phyloP scores from a whole-genome alignment of 345 rosid species.

The Camelina neglecta region DNA sequence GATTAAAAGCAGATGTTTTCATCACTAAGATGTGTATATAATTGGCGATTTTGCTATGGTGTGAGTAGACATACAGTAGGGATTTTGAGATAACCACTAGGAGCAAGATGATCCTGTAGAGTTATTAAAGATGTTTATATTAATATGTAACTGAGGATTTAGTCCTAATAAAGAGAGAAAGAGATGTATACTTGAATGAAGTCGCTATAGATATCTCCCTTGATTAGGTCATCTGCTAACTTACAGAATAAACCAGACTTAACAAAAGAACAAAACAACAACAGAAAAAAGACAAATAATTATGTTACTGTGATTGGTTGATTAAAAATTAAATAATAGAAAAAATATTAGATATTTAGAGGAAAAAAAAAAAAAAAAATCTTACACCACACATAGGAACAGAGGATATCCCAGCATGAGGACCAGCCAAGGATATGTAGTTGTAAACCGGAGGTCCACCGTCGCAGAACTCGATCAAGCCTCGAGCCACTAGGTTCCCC shows the following conservation, averaged over 20 bases:
- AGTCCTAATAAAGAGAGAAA: neutral
- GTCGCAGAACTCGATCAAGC: slow-evolving; percentile 81
- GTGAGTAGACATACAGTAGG: slow-evolving; percentile 36
- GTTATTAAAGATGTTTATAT: neutral
- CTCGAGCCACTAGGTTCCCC: slow-evolving; percentile 95
- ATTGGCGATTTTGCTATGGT: neutral
- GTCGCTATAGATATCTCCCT: slow-evolving; percentile 71
- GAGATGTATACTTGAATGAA: slow-evolving; percentile 65
- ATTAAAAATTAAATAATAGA: neutral
- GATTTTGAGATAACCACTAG: slow-evolving; percentile 42
- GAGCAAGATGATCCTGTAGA: slow-evolving; percentile 46
- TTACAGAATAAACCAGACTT: slow-evolving; percentile 73
- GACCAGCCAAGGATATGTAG: slow-evolving; percentile 88
- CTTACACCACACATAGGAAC: slow-evolving; percentile 97
- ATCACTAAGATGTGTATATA: neutral
- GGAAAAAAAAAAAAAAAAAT: neutral
- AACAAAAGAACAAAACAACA: slow-evolving; percentile 24
- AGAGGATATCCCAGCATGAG: slow-evolving; percentile 97
- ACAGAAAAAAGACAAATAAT: neutral
- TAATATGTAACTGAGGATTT: slow-evolving; percentile 2
- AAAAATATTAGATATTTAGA: neutral
- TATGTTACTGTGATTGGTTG: neutral
- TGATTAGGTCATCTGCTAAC: slow-evolving; percentile 64
- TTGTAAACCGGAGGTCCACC: slow-evolving; percentile 85
- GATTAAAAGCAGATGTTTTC: neutral